Base-by-base conservation (phyloP, 352 stramenopile genomes). In the Globisporangium irregulare region DNA sequence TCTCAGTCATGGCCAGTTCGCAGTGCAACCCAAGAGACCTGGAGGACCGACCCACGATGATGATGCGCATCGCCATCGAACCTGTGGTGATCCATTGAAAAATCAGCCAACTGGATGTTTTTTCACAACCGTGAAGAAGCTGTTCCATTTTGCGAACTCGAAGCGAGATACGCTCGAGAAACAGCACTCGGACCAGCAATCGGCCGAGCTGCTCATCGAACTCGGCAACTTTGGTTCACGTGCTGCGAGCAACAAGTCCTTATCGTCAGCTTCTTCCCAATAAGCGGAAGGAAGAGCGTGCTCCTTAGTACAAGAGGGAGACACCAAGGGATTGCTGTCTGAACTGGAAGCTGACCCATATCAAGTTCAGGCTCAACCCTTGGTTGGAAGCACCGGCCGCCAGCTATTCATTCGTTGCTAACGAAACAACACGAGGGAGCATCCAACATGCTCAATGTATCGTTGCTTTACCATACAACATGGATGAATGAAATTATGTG, bases 161-260 rank as follows among this genome's bases (percentile, higher is more conserved):
- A 77, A 73, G 58, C 50, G 59, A 24, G 29, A 70, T 34, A 57
- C 73, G 22, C 15, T 32, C 2, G 61, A 74, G 29, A 71, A 74
- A 5, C 65, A 77, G 5, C 65, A 77, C 5, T 41, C 61, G 9
- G 79, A 88, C 55, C 73, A 80, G 27, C 79, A 88, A 20, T 91
- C 82, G 5, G 82, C 80, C 2, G 65, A 85, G 54, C 69, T 91
- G 25, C 54, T 91, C 34, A 88, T 91, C 46, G 80, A 74, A 3
- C 72, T 91, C 15, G 80, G 79, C 51, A 80, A 78, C 12, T 22
- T 46, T 32, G 15, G 54, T 15, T 60, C 54, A 18, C 41, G 41
- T 3, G 41, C 41, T n/a, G 41, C 41, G 4, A 48, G 41, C 14
- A 48, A 7, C 41, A 48, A 48, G 41, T 48, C 41, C 25, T 1